phyloP scores from a whole-genome alignment of 441 rosid genomes.

The Gossypium davidsonii region DNA sequence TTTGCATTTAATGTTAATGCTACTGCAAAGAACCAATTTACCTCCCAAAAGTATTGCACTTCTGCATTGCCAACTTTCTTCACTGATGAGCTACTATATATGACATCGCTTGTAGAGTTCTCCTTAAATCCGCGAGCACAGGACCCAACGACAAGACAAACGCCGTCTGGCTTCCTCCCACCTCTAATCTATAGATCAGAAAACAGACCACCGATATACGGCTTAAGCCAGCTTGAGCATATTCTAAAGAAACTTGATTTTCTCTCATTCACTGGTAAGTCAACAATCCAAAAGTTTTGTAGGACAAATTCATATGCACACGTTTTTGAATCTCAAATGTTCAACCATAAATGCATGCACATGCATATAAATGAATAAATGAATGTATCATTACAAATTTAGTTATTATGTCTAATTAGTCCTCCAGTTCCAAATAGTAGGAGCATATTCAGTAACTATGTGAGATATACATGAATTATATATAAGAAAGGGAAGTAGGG shows the following conservation, averaged over 20 bases:
- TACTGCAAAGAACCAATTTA: conserved; percentile 21
- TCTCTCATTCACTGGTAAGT: neutral
- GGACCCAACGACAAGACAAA: conserved; percentile 94
- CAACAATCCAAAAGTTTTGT: neutral
- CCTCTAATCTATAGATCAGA: conserved; percentile 58
- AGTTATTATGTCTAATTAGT: conserved; percentile 1
- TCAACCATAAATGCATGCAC: neutral
- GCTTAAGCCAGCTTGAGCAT: neutral
- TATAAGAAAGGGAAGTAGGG: conserved; percentile 18
- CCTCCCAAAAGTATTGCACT: conserved; percentile 96
- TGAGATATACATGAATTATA: neutral
- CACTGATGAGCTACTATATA: conserved; percentile 70
- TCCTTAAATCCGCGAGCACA: conserved; percentile 82
- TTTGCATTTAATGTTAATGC: neutral
- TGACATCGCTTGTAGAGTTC: conserved; percentile 76
- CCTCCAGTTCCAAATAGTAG: neutral
- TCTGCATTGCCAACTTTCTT: conserved; percentile 59
- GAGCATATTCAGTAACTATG: neutral
- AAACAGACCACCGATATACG: neutral
- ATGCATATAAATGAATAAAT: neutral
- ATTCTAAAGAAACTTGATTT: neutral
- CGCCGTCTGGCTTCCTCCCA: conserved; percentile 87
- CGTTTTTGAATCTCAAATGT: neutral
- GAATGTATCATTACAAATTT: neutral
- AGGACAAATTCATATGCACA: neutral